phyloP scores from a whole-genome alignment of 2,329 filamentous ascomycete genomes.

The Colletotrichum endophyticum region DNA sequence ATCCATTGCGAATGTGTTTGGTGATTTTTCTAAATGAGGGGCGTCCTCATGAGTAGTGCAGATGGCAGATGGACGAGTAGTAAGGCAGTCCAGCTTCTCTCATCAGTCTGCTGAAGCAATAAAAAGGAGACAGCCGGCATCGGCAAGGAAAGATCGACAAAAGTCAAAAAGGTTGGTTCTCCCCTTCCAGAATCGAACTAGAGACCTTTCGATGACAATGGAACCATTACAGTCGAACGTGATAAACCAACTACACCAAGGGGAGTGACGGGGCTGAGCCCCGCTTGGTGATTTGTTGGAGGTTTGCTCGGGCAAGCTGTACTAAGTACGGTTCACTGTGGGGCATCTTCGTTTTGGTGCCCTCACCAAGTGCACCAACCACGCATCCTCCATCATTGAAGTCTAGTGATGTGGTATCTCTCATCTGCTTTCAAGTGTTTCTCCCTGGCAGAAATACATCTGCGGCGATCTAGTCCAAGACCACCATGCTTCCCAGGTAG shows the following conservation, averaged over 20 bases:
- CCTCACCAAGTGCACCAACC: not conserved
- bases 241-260: constrained; percentile 23
- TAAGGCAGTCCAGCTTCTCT: not conserved
- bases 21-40: not conserved
- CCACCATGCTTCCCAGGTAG: not conserved
- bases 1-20: constrained; percentile 47
- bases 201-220: constrained; percentile 19
- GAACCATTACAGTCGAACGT: constrained; percentile 23
- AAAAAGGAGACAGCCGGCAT: not conserved
- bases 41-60: not conserved
- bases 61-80: not conserved
- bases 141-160: not conserved
- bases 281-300: not conserved
- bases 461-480: not conserved
- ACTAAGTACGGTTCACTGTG: not conserved
- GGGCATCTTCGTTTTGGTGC: not conserved
- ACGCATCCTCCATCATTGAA: not conserved
- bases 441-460: not conserved
- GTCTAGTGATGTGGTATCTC: not conserved
- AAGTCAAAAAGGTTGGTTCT: constrained; percentile 25
- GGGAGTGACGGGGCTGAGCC: constrained; percentile 5
- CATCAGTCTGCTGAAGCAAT: not conserved
- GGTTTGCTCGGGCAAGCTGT: rapidly evolving
- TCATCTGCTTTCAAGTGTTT: not conserved
- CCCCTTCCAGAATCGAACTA: constrained; percentile 21